A percentile compares a stretch with the other conserved stretches of the same genome.
Evolutionary conservation across 352 stramenopile species (phyloP).

Genomic region (Phytophthora cactorum): DNA sequence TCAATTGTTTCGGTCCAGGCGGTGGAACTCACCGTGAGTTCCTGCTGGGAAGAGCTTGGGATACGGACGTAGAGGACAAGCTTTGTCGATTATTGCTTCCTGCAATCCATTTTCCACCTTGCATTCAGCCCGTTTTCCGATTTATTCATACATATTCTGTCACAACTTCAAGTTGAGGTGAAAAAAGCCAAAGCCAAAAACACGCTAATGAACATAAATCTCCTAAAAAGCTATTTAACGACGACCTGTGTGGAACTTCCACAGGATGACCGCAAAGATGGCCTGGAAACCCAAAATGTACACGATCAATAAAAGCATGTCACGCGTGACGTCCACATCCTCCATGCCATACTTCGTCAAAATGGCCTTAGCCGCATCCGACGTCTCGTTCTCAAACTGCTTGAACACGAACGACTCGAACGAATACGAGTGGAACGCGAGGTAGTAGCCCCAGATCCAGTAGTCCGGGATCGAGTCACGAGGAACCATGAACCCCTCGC

Average conservation of each 20-base stretch:
- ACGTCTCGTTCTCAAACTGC: slow-evolving; percentile 55
- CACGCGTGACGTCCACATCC: slow-evolving; percentile 43
- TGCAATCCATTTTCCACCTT: no score
- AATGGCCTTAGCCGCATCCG: slow-evolving; percentile 20
- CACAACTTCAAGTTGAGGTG: background rate
- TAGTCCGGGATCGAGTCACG: slow-evolving; percentile 60
- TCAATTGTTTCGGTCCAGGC: background rate
- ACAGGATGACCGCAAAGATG: slow-evolving; percentile 34
- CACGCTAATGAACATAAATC: no score
- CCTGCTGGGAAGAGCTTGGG: background rate
- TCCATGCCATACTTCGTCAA: slow-evolving; percentile 47
- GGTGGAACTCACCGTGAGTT: background rate
- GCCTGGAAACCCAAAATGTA: slow-evolving; percentile 50
- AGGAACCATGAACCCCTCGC: slow-evolving; percentile 81
- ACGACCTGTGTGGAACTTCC: slow-evolving; percentile 25
- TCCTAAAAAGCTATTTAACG: no score
- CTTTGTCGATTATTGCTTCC: background rate
- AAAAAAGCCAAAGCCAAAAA: no score
- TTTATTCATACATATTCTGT: background rate
- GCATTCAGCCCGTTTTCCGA: no score
- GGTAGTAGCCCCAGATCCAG: slow-evolving; percentile 86
- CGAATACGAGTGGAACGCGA: slow-evolving; percentile 84
- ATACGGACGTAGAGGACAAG: background rate
- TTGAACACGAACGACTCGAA: slow-evolving; percentile 87
- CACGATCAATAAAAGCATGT: slow-evolving; percentile 52